Base-by-base conservation (phyloP, 768 basidiomycete species). In the Mycena venus region DNA sequence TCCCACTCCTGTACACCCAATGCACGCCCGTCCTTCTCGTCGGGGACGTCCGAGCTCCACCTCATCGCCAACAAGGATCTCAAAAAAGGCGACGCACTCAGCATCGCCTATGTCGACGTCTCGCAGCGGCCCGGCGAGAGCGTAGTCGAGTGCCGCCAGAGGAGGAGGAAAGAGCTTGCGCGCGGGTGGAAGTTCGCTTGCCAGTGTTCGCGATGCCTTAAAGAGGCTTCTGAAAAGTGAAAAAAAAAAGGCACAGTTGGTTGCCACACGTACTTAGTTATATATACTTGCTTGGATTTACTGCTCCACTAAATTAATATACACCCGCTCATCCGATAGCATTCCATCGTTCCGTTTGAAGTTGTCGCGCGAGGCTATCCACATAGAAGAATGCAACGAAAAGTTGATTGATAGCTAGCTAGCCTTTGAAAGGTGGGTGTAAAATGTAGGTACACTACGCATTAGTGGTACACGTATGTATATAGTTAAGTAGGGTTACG, bases 181-280 rank as follows among this genome's bases (percentile, higher is more conserved):
- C 88, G 93, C 51, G 95, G 95, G 38, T 96, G 95, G 95, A 87
- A 88, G 70, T 95, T 96, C 80, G 91, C 93, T 14, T 96, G 95
- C 79, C 82, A 85, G 61, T 96, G 95, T 80, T 82, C 86, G 66
- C 88, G 90, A 53, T 96, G 95, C 80, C 79, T 82, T 42, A 85
- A 83, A 66, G 95, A 96, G 81, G 88, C 63, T 59, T 36, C 51
- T 23, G 55, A 64, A 44, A 69, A 69, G 61, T 59, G 68, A 49
- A 15, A 31, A 73, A 49, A 15, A 31, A 19, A 34, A 40, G 47
- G 17, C 34, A 67, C 19, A 8, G 9, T 58, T 21, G 66, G 17
- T 56, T 27, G 42, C 44, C 32, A 23, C 15, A 44, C 23, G 23
- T 7, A 44, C 11, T 49, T 21, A 12, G 4, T 60, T 14, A 25